Evolutionary conservation across 768 basidiomycete species (phyloP).

Genomic region (Hypholoma fasciculare): DNA sequence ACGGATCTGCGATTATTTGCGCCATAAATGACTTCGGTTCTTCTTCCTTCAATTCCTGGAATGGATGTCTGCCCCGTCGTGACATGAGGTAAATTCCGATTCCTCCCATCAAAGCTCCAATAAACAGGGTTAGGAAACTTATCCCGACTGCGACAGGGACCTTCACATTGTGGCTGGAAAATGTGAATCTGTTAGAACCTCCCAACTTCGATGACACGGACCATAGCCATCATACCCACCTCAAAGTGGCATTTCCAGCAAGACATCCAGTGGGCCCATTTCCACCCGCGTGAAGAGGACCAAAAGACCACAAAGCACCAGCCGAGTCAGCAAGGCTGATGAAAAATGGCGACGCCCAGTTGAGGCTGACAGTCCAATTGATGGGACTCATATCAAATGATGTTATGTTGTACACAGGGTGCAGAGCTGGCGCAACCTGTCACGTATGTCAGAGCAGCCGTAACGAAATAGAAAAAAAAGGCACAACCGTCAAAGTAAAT

Average conservation of each 20-base stretch:
- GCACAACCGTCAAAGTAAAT: conserved; percentile 53
- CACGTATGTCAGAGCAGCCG: neutral
- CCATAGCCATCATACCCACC: conserved; percentile 13
- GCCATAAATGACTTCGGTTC: neutral
- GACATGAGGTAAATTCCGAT: neutral
- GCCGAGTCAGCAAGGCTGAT: conserved; percentile 51
- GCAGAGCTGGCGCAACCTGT: conserved; percentile 61
- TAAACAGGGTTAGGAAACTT: conserved; percentile 3
- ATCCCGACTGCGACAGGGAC: conserved; percentile 2
- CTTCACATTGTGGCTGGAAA: neutral
- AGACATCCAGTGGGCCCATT: conserved; percentile 45
- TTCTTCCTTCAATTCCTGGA: neutral
- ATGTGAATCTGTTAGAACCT: too few species aligned
- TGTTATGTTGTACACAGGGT: conserved; percentile 61
- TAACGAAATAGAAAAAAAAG: neutral
- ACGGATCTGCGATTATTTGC: neutral
- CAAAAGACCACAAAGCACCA: conserved; percentile 55
- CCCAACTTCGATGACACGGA: neutral
- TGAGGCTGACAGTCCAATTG: conserved; percentile 59
- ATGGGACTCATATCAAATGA: conserved; percentile 38
- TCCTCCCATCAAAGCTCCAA: neutral
- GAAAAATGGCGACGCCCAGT: conserved; percentile 57
- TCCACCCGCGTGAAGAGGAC: conserved; percentile 58
- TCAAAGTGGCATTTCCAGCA: conserved; percentile 21
- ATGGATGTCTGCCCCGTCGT: neutral